Conservation (phyloP, 225 moss, liverwort and hornwort genomes). For the Thuidium tamariscinum region DNA sequence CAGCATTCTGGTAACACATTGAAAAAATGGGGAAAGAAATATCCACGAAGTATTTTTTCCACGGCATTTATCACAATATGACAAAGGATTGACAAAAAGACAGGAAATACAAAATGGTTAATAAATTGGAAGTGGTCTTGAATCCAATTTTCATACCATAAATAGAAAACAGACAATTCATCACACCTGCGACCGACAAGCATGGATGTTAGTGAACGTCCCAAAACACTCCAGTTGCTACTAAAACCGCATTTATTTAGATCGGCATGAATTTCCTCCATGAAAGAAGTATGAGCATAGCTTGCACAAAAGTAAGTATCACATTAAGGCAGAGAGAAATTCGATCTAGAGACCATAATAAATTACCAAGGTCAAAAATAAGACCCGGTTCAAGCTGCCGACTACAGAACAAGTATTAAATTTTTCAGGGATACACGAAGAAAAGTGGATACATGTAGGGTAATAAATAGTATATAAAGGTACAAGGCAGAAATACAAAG, state of each 20-base stretch:
- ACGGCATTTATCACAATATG: neutral
- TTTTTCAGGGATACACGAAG: neutral
- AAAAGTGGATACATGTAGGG: neutral
- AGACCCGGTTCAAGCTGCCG: neutral
- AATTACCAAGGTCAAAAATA: neutral
- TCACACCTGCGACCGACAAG: slow-evolving; percentile 55
- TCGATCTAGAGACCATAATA: neutral
- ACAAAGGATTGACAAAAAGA: neutral
- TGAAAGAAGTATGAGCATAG: neutral
- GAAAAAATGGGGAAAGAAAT: neutral
- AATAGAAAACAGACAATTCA: slow-evolving; percentile 97
- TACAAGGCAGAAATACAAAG: neutral
- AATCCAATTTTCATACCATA: slow-evolving; percentile 49
- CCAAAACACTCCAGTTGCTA: neutral
- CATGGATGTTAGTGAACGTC: neutral
- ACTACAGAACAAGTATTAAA: neutral
- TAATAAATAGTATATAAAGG: neutral
- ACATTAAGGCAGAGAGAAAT: neutral
- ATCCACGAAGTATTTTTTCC: neutral
- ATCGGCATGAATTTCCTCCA: neutral
- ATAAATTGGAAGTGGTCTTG: neutral
- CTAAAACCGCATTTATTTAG: neutral
- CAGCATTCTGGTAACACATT: neutral
- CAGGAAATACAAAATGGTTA: neutral
- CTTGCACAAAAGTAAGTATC: neutral